These are phyloP conservation scores for Gossypium longicalyx DNA, from an alignment of 345 rosid species.

Conservation along the genomic window DNA sequence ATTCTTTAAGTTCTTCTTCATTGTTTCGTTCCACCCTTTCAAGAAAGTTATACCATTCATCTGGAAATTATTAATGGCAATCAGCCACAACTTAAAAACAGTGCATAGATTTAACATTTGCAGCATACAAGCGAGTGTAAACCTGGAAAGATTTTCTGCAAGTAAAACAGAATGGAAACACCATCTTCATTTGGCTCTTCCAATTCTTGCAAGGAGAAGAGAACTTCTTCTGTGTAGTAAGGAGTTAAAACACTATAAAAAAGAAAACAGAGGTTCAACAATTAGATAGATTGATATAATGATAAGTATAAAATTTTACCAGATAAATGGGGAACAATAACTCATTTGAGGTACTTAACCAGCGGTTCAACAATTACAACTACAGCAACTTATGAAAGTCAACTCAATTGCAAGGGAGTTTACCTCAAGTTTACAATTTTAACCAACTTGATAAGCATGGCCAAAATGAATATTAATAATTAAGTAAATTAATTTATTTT, in stretches of 20 bases:
- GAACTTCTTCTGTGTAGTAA: slow-evolving; percentile 84
- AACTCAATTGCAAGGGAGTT: not conserved
- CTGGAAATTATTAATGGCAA: slow-evolving; percentile 35
- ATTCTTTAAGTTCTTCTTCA: slow-evolving; percentile 69
- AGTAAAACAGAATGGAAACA: slow-evolving; percentile 86
- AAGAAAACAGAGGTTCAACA: not conserved
- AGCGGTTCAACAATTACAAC: not conserved
- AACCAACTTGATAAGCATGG: not conserved
- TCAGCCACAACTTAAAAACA: slow-evolving; percentile 14
- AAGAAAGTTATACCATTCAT: slow-evolving; percentile 96
- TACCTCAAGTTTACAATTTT: not conserved
- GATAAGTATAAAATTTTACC: not conserved
- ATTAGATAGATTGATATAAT: not conserved
- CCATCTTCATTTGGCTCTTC: slow-evolving; percentile 91
- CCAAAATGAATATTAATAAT: not conserved
- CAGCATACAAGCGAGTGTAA: not conserved
- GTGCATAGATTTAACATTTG: not conserved
- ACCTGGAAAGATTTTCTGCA: slow-evolving; percentile 99
- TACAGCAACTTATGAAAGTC: not conserved
- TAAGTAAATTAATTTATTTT: not conserved
- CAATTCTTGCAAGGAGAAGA: slow-evolving; percentile 68
- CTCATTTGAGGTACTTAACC: not conserved
- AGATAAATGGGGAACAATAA: not conserved
- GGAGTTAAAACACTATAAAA: slow-evolving; percentile 83
- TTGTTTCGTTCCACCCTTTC: slow-evolving; percentile 51